A percentile compares a stretch with the other conserved stretches of the same genome.
phyloP scores from a whole-genome alignment of 2,329 filamentous ascomycete genomes.

The Fonsecaea pedrosoi region DNA sequence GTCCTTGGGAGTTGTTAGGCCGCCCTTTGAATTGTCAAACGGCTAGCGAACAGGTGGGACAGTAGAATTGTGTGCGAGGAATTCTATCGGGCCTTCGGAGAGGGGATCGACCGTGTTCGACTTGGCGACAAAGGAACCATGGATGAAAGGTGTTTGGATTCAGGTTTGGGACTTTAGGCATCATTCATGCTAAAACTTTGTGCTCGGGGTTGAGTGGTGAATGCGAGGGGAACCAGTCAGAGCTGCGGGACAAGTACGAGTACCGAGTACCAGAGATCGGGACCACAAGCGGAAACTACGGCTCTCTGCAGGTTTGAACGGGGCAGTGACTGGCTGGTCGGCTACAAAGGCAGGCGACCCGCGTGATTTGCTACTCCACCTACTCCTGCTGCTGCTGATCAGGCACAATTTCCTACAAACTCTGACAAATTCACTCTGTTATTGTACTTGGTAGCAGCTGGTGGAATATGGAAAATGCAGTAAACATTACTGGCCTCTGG shows the following conservation, averaged over 20 bases:
- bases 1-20: conserved; percentile 11
- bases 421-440: not conserved
- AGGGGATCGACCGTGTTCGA: conserved; percentile 22
- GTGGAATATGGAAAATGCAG: not conserved
- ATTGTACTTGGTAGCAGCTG: not conserved
- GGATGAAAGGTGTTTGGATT: no score
- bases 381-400: not conserved
- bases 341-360: not conserved
- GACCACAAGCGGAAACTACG: not conserved
- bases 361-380: not conserved
- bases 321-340: not conserved
- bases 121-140: conserved; percentile 7
- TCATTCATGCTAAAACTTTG: not conserved
- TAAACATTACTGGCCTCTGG: not conserved
- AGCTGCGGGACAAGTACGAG: no score
- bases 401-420: not conserved
- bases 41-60: conserved; percentile 7
- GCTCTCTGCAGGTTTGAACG: conserved; percentile 1
- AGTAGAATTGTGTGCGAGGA: not conserved
- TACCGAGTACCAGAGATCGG: not conserved
- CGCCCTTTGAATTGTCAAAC: conserved; percentile 13
- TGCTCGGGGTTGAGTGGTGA: not conserved
- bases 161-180: no score
- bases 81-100: conserved; percentile 19
- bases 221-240: not conserved